Conservation (phyloP, 768 basidiomycete species). For the Boletus rubescentipes region DNA sequence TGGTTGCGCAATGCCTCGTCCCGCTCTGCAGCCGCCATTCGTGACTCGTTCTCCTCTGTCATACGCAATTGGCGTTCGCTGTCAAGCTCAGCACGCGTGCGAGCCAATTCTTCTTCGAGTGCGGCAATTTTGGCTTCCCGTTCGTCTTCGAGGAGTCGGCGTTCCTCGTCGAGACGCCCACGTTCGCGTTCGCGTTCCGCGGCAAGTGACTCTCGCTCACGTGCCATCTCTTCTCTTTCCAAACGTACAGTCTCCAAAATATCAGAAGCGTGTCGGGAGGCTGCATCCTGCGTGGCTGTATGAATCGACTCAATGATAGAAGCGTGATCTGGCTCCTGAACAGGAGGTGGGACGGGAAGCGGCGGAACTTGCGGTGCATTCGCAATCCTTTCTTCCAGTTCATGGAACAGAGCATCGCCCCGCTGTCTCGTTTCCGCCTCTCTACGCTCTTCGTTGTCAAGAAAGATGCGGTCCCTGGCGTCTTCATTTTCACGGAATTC, state of each 20-base stretch:
- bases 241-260: conserved; percentile 56
- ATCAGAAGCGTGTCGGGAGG: conserved; percentile 54
- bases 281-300: conserved; percentile 51
- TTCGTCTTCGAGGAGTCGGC: conserved; percentile 45
- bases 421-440: conserved; percentile 52
- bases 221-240: conserved; percentile 59
- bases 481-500: conserved; percentile 68
- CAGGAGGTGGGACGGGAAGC: conserved; percentile 20
- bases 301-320: conserved; percentile 39
- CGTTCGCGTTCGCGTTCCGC: conserved; percentile 55
- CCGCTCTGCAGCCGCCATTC: conserved; percentile 61
- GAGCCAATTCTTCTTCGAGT: conserved; percentile 63
- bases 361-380: conserved; percentile 23
- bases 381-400: conserved; percentile 31
- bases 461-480: conserved; percentile 59
- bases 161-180: conserved; percentile 50
- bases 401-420: conserved; percentile 21
- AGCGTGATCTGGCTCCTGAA: conserved; percentile 24
- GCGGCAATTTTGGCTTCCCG: conserved; percentile 54
- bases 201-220: conserved; percentile 52
- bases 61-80: conserved; percentile 57
- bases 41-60: conserved; percentile 60
- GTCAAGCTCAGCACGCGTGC: conserved; percentile 58
- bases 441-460: conserved; percentile 57
- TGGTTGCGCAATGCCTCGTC: conserved; percentile 61